Evolutionary conservation across 306 rosid species (phyloP), one percentile per base, ranked within the genome.

Genomic region (Cucurbita pepo): DNA sequence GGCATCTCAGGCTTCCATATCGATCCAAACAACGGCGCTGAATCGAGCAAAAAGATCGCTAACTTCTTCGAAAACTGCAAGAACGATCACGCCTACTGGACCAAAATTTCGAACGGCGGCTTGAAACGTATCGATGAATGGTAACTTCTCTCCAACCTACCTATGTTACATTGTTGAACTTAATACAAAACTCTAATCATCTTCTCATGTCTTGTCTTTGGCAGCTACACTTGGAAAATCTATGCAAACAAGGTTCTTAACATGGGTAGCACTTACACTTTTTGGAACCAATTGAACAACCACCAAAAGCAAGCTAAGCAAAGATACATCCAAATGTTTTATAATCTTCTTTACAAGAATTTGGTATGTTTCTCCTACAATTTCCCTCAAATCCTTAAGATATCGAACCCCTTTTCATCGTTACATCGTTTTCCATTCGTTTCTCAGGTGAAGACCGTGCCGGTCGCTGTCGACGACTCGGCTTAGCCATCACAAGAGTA

Each of bases 211-310:
- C 34, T 18, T 61, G 22, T 12, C 43, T 11, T 77, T 84, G 76
- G 76, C 36, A 93, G 98, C 87, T 93, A 88, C 72, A 93, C 96
- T 0, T 93, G 98, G 98, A 87, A 90, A 87, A 93, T 93, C 16
- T 90, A 93, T 79, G 98, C 98, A 76, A 81, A 83, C 47, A 93
- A 83, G 78, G 77, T 93, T 83, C 72, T 90, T 80, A 90, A 93
- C 72, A 87, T 88, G 96, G 98, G 90, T 9, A 80, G 76, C 81
- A 76, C 81, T 40, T 93, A 93, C 55, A 86, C 81, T 65, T 93
- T 87, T 79, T 93, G 98, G 98, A 87, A 82, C 78, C 77, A 63
- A 36, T 59, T 88, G 83, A 87, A 90, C 77, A 90, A 82, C 79
- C 88, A 93, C 34, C 91, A 87, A 76, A 93, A 93, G 72, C 88